These are phyloP conservation scores for Rickenella mellea DNA, from an alignment of 768 basidiomycete species.

Conservation along the genomic window DNA sequence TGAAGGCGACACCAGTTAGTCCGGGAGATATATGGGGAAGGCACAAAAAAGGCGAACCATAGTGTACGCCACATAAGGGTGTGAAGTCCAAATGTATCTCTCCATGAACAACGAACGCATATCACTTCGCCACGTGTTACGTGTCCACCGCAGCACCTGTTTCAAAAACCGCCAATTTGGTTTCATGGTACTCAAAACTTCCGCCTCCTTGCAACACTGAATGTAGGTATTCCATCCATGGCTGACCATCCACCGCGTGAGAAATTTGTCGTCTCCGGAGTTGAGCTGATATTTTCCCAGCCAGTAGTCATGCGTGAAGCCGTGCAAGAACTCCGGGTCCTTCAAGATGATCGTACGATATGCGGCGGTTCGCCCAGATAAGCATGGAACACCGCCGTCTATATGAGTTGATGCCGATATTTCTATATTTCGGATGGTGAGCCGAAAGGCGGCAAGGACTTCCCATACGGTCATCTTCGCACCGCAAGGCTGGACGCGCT, in stretches of 20 bases:
- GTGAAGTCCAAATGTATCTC: constrained; percentile 75
- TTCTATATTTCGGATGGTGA: constrained; percentile 91
- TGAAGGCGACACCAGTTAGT: constrained; percentile 17
- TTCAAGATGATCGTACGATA: constrained; percentile 92
- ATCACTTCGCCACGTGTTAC: constrained; percentile 92
- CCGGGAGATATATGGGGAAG: constrained; percentile 23
- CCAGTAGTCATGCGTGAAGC: constrained; percentile 93
- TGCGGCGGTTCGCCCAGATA: constrained; percentile 88
- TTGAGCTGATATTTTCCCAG: constrained; percentile 90
- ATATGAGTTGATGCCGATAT: constrained; percentile 85
- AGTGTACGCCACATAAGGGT: constrained; percentile 77
- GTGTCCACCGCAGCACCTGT: constrained; percentile 87
- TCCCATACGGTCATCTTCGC: constrained; percentile 87
- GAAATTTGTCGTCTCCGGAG: constrained; percentile 89
- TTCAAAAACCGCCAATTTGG: constrained; percentile 94
- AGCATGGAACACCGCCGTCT: constrained; percentile 85
- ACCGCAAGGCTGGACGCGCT: constrained; percentile 78
- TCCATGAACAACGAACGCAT: constrained; percentile 84
- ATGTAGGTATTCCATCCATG: constrained; percentile 96
- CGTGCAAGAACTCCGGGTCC: constrained; percentile 87
- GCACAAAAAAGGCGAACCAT: constrained; percentile 48
- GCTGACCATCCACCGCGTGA: constrained; percentile 94
- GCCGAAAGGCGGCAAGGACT: constrained; percentile 85
- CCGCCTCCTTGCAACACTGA: constrained; percentile 76
- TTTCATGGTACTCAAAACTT: constrained; percentile 89